Evolutionary conservation across 768 basidiomycete genomes (phyloP).

Genomic region (Crucibulum laeve): DNA sequence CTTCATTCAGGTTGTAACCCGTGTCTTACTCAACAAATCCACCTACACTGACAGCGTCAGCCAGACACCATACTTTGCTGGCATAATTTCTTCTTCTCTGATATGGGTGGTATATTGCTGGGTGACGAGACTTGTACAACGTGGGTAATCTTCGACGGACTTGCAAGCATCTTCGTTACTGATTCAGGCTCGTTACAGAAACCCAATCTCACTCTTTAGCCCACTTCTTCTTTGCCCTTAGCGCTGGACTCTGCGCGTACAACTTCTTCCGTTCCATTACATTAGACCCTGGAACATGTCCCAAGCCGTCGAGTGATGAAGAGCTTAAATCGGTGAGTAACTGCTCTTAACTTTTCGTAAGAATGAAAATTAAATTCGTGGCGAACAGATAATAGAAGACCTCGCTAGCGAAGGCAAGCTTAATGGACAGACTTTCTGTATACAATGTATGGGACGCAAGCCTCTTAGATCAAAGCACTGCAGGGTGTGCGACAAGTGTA

Average conservation of each 20-base stretch:
- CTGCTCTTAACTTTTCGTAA: not conserved
- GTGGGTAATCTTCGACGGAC: conserved; percentile 37
- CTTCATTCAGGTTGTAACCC: conserved; percentile 63
- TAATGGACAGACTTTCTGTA: conserved; percentile 96
- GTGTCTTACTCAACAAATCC: conserved; percentile 78
- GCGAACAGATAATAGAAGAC: conserved; percentile 71
- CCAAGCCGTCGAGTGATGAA: conserved; percentile 73
- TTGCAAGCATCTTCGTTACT: not conserved
- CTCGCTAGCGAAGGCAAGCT: conserved; percentile 82
- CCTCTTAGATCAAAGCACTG: conserved; percentile 95
- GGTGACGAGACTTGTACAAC: conserved; percentile 70
- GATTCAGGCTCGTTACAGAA: conserved; percentile 35
- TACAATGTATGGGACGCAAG: conserved; percentile 92
- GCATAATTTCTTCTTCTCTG: conserved; percentile 82
- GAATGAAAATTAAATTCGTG: not conserved
- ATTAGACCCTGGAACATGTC: conserved; percentile 86
- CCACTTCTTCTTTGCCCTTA: conserved; percentile 73
- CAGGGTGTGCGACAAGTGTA: conserved; percentile 85
- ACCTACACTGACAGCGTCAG: conserved; percentile 81
- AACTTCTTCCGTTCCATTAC: conserved; percentile 90
- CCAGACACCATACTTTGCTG: conserved; percentile 88
- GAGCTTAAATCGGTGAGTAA: conserved; percentile 79
- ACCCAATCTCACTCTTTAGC: conserved; percentile 71
- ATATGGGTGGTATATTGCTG: conserved; percentile 86
- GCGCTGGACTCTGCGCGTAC: conserved; percentile 70